Evolutionary conservation across 805 yeast species (phyloP).

Genomic region (Wickerhamomyces ciferrii): DNA sequence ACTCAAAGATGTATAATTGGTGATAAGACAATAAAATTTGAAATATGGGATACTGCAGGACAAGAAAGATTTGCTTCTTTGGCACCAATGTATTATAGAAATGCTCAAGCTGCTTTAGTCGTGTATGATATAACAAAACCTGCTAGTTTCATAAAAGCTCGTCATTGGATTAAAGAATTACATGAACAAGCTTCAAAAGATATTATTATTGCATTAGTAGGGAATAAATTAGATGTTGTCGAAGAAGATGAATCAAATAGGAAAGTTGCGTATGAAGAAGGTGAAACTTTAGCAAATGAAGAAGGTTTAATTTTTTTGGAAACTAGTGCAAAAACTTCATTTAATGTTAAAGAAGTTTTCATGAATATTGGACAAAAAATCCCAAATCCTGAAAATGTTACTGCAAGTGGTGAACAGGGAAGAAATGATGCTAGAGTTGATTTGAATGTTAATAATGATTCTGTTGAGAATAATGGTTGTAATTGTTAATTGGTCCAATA

Average conservation of each 20-base stretch:
- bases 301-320: constrained; percentile 89
- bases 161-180: constrained; percentile 96
- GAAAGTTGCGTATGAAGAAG: constrained; percentile 84
- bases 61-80: constrained; percentile 94
- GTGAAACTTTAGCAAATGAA: constrained; percentile 81
- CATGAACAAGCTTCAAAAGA: constrained; percentile 94
- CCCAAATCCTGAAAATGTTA: constrained; percentile 39
- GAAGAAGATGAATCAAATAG: constrained; percentile 53
- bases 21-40: constrained; percentile 82
- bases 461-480: constrained; percentile 25
- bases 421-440: constrained; percentile 27
- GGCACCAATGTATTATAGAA: constrained; percentile 96
- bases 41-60: constrained; percentile 96
- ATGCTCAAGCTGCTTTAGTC: constrained; percentile 94
- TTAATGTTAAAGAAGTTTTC: constrained; percentile 87
- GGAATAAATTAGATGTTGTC: constrained; percentile 83
- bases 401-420: constrained; percentile 22
- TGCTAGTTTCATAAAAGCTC: constrained; percentile 89
- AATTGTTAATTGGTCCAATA: constrained; percentile 19
- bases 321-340: constrained; percentile 88
- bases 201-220: constrained; percentile 89
- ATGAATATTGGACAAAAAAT: constrained; percentile 84
- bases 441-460: constrained; percentile 25
- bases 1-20: constrained; percentile 92
- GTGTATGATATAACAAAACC: constrained; percentile 96